These are phyloP conservation scores for Aspergillus melleus DNA, from an alignment of 2,329 filamentous ascomycete species.

Conservation along the genomic window DNA sequence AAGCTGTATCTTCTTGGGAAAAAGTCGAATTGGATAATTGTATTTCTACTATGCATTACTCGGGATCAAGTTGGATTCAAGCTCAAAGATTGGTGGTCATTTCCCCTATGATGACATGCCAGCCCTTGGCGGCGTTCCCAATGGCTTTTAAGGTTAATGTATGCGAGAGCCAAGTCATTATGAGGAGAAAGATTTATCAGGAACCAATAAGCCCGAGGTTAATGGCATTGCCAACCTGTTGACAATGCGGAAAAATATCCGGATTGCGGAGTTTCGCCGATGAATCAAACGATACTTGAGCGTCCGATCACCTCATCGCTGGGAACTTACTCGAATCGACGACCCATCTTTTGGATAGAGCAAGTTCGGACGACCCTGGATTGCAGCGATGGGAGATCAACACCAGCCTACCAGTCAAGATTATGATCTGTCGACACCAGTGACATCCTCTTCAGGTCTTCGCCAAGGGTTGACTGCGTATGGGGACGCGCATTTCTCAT, in stretches of 20 bases:
- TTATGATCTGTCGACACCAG: constrained; percentile 61
- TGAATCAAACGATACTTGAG: not conserved
- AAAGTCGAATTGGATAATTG: not conserved
- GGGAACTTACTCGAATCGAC: too few species aligned
- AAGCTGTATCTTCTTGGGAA: not conserved
- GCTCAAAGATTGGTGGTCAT: too few species aligned
- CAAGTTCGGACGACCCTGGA: too few species aligned
- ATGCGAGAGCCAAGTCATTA: too few species aligned
- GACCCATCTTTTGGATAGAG: too few species aligned
- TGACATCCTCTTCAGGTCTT: constrained; percentile 55
- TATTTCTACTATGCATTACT: not conserved
- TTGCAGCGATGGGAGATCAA: not conserved
- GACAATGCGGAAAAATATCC: not conserved
- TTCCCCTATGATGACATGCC: too few species aligned
- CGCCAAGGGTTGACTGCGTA: constrained; percentile 67
- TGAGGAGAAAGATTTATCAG: not conserved
- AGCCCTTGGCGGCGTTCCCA: too few species aligned
- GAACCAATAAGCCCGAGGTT: not conserved
- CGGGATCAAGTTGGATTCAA: too few species aligned
- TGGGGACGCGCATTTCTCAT: constrained; percentile 71
- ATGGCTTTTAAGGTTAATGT: not conserved
- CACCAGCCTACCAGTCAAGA: constrained; percentile 33
- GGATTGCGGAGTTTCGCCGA: not conserved
- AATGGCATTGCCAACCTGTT: not conserved
- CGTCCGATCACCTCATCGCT: not conserved